Percentiles rank a stretch among this genome's conserved stretches.
Evolutionary conservation across 2,329 filamentous ascomycete species (phyloP).

Genomic region (Apiospora hydei): DNA sequence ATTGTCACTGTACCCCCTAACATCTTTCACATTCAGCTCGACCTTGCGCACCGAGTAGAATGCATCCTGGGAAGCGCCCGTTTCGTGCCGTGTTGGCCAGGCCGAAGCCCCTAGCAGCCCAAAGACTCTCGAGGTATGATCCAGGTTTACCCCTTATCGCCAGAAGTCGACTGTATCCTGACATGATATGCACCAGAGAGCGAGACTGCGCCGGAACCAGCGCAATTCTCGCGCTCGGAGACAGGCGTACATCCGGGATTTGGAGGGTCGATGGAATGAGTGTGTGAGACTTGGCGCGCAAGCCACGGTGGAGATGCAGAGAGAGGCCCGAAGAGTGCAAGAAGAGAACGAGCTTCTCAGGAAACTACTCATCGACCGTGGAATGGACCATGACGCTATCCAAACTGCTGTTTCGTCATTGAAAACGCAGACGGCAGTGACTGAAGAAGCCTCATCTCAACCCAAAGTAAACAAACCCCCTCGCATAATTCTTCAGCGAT

Average conservation of each 20-base stretch:
- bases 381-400: not conserved
- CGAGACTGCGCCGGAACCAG: constrained; percentile 13
- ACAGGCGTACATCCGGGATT: not conserved
- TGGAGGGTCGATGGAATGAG: not conserved
- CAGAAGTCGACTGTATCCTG: not conserved
- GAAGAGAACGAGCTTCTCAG: constrained; percentile 2
- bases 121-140: not conserved
- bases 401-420: not conserved
- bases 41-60: not conserved
- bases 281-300: constrained; percentile 6
- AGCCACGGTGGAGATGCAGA: constrained; percentile 12
- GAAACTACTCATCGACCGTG: not conserved
- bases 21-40: not conserved
- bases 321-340: not conserved
- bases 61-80: not conserved
- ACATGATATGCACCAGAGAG: not conserved
- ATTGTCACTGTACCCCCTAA: not conserved
- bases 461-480: not conserved
- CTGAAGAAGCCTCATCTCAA: not conserved
- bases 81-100: not conserved
- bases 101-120: not conserved
- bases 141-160: not conserved
- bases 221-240: constrained; percentile 14
- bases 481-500: not conserved
- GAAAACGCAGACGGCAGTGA: not conserved